These are phyloP conservation scores for Rhypophila decipiens DNA, from an alignment of 495 filamentous ascomycete genomes.

Conservation along the genomic window DNA sequence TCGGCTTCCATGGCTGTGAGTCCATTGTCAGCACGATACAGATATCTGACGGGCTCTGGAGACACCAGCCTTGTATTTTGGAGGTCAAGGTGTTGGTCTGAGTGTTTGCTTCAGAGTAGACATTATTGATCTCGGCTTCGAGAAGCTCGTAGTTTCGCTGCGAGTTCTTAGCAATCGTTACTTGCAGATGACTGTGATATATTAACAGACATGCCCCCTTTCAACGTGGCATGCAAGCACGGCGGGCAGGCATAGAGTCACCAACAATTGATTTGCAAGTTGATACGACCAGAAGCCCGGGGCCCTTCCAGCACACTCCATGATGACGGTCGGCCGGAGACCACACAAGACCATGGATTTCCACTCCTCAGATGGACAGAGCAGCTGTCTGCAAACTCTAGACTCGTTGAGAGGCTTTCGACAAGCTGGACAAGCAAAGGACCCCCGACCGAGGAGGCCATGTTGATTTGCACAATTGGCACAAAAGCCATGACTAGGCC, in stretches of 20 bases:
- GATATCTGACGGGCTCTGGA: background rate
- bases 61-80: constrained; percentile 36
- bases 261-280: constrained; percentile 81
- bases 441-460: constrained; percentile 55
- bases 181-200: constrained; percentile 64
- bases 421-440: constrained; percentile 76
- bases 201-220: background rate
- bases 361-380: constrained; percentile 89
- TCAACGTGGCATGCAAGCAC: background rate
- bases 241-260: background rate
- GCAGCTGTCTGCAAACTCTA: constrained; percentile 59
- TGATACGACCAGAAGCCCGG: constrained; percentile 90
- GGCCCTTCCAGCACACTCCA: constrained; percentile 83
- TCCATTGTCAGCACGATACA: background rate
- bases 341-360: constrained; percentile 87
- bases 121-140: constrained; percentile 67
- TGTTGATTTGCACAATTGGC: constrained; percentile 62
- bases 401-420: constrained; percentile 58
- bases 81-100: constrained; percentile 62
- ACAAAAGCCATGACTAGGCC: constrained; percentile 78
- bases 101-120: constrained; percentile 74
- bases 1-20: constrained; percentile 57
- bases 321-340: constrained; percentile 73
- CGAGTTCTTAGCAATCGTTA: constrained; percentile 11
- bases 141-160: constrained; percentile 27